These are phyloP conservation scores for Fusarium burgessii DNA, from an alignment of 2,329 filamentous ascomycete genomes.

Conservation along the genomic window DNA sequence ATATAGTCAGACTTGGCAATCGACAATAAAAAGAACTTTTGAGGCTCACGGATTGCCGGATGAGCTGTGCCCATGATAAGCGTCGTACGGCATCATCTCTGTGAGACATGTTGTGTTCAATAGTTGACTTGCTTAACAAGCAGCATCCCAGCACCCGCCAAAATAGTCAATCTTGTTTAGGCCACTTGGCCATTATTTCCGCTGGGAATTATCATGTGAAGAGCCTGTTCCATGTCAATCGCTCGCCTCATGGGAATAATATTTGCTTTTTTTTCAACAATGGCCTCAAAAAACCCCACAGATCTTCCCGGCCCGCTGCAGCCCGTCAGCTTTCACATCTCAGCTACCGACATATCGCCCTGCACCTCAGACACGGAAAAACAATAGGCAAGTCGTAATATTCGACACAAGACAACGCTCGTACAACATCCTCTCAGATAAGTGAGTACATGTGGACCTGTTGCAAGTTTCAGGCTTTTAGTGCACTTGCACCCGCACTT, in stretches of 20 bases:
- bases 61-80: constrained; percentile 8
- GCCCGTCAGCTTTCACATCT: constrained; percentile 36
- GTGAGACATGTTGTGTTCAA: constrained; percentile 37
- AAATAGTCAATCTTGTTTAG: background rate
- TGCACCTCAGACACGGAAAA: constrained; percentile 20
- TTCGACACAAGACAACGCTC: background rate
- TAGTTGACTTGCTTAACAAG: constrained; percentile 21
- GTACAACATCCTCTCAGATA: constrained; percentile 13
- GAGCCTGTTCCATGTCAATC: background rate
- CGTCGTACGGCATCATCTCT: constrained; percentile 22
- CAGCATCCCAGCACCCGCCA: constrained; percentile 10
- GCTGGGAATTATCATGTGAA: background rate
- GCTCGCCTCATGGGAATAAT: constrained; percentile 3
- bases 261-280: constrained; percentile 28
- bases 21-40: constrained; percentile 5
- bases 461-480: constrained; percentile 13
- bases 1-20: background rate
- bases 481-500: background rate
- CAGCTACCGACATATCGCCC: constrained; percentile 26
- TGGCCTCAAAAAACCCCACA: constrained; percentile 36
- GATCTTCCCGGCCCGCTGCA: constrained; percentile 35
- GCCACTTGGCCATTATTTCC: background rate
- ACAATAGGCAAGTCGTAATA: background rate
- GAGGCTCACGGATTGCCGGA: constrained; percentile 15
- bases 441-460: constrained; percentile 18